Conservation (phyloP, 306 rosid species). For the Albizia julibrissin region DNA sequence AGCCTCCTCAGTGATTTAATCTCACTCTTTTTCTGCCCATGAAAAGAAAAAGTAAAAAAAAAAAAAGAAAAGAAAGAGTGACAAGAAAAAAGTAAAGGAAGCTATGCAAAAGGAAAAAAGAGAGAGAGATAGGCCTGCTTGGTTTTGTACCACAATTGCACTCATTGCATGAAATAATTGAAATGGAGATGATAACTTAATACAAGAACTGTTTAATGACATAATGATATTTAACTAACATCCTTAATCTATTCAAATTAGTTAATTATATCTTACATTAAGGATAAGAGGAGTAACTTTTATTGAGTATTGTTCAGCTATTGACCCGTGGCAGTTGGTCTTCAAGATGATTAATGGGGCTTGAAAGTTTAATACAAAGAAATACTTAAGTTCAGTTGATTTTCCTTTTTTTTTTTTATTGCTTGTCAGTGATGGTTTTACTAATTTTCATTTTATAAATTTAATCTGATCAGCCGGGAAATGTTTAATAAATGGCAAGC, state of each 20-base stretch:
- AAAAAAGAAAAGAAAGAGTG: not conserved
- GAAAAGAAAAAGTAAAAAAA: not conserved
- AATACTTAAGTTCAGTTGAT: not conserved
- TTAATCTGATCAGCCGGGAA: constrained; percentile 24
- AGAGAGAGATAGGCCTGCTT: not conserved
- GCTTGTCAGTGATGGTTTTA: not conserved
- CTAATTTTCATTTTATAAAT: constrained; percentile 27
- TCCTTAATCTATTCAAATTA: too few species aligned
- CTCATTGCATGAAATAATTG: not conserved
- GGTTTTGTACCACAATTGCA: constrained; percentile 4
- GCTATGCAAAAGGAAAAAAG: not conserved
- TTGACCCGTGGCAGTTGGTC: not conserved
- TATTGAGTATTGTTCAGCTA: not conserved
- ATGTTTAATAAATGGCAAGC: constrained; percentile 29
- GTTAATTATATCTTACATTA: too few species aligned
- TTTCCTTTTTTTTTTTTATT: not conserved
- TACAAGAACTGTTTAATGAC: constrained; percentile 1
- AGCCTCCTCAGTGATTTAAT: constrained; percentile 31
- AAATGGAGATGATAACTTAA: not conserved
- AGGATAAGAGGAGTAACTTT: constrained; percentile 3
- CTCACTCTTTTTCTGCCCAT: constrained; percentile 30
- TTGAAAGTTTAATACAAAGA: not conserved
- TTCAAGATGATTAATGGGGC: not conserved
- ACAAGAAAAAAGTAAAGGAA: not conserved
- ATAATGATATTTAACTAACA: not conserved